Evolutionary conservation across 2,329 filamentous ascomycete species (phyloP), one percentile per base, ranked within the genome.

Genomic region (Aspergillus ochraceoroseus): DNA sequence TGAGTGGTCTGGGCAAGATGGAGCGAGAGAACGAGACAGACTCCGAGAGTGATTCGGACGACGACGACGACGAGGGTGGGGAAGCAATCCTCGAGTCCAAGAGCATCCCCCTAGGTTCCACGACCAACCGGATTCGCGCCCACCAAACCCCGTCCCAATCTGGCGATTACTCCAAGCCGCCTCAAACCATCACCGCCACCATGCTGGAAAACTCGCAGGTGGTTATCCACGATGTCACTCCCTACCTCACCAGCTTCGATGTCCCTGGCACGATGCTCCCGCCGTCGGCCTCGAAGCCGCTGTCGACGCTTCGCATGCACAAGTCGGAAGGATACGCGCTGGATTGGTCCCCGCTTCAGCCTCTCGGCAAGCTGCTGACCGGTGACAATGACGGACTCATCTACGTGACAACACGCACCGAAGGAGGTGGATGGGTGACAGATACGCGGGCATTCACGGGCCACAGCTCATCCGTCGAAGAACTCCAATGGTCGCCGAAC

Each of bases 81-180:
- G 90, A 98, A 54, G 89, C 92, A 2, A 92, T 98, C 50, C 80
- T 98, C 38, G 92, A 98, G 71, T 89, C 85, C 62, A 89, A 86
- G 69, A 80, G 81, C 33, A 94, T 98, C 54, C 87, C 89, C 18
- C 72, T 95, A 45, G 80, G 73, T 42, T 87, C 86, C 42, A 94
- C 87, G 46, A 95, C 90, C 20, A 98, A 98, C 74, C 85, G 92
- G 48, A 89, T 96, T 65, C 87, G 92, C 54, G 76, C 80, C 39
- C 85, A 92, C 68, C 89, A 95, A 65, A 78, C 82, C 12, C 82
- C 86, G 8, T 77, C 81, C 46, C 73, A 77, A 31, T 66, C 66
- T 3, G 60, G 62, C 30, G 85, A 85, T 55, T 76, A 82, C 11
- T 80, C 82, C 15, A 76, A 76, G 49, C 79, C 84, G n/a, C 79